Conservation (phyloP, 176 grass and related monocot species). For the Triticum urartu region DNA sequence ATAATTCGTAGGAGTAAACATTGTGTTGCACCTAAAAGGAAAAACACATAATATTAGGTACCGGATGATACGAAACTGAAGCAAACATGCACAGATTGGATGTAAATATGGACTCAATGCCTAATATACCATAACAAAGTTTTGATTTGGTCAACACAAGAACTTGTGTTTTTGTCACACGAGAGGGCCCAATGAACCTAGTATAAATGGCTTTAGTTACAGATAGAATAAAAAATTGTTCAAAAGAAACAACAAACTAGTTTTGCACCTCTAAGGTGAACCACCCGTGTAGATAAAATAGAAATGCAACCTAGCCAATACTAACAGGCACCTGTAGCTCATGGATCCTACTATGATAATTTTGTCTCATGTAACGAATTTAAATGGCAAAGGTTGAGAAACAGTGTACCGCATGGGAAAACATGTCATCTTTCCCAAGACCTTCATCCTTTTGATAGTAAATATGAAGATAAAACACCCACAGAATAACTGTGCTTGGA, state of each 20-base stretch:
- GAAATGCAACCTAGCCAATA: too few species aligned
- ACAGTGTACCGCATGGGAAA: slow-evolving; percentile 83
- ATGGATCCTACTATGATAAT: slow-evolving; percentile 19
- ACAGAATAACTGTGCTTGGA: slow-evolving; percentile 71
- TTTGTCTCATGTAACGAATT: slow-evolving; percentile 11
- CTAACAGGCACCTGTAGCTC: not conserved
- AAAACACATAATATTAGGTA: slow-evolving; percentile 25
- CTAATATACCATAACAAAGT: not conserved
- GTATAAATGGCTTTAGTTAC: not conserved
- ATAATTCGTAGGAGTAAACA: slow-evolving; percentile 85
- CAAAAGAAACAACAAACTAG: not conserved
- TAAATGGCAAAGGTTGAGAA: slow-evolving; percentile 37
- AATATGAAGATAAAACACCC: slow-evolving; percentile 97
- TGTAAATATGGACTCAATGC: slow-evolving; percentile 3
- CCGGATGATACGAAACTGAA: slow-evolving; percentile 13
- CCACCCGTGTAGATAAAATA: not conserved
- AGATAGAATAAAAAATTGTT: not conserved
- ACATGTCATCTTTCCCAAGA: slow-evolving; percentile 95
- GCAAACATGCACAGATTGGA: slow-evolving; percentile 18
- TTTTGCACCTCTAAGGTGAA: not conserved
- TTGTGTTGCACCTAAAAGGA: slow-evolving; percentile 93
- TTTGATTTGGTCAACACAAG: not conserved
- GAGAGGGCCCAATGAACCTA: not conserved
- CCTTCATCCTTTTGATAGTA: slow-evolving; percentile 87
- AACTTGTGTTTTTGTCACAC: not conserved